Base-by-base conservation (phyloP, 495 filamentous ascomycete genomes). In the Tetracladium marchalianum region DNA sequence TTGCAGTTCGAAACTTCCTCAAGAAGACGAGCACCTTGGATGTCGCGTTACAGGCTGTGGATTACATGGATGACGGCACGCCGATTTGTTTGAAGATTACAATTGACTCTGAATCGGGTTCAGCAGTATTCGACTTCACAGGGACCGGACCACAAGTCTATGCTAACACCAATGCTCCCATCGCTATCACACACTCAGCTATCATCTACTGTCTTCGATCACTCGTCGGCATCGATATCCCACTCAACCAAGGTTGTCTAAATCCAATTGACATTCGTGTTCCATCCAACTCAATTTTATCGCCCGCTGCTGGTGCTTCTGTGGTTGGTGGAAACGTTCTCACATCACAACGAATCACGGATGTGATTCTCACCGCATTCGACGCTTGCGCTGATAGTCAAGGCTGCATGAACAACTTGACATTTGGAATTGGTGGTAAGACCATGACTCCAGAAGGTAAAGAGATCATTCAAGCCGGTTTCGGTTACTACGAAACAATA, bases 401-500 rank as follows among this genome's bases (percentile, higher is more conserved):
- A 40, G 61, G 61, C 9, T 50, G 48, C 35, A 39, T 24, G 12
- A 59, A 59, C 40, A 55, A 49, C 27, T 36, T 59, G 7, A 49
- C 50, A 37, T 59, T 56, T 24, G 54, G 54, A 31, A 27, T 27
- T 7, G 22, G 22, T 3, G 22, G 22, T 27, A 27, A 27, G 7
- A 27, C 22, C 22, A 27, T 27, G 22, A 27, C 22, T 27, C 22
- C 22, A 7, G 22, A 27, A 27, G 43, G 48, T 1, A 58, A 81
- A 53, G 12, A 44, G 19, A 45, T 50, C 37, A 27, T 27, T 27
- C 22, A 27, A 27, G 49, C 49, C 17, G 78, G 77, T 31, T 85
- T 84, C 56, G 81, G 81, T 17, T 85, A 84, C 65, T 83, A 84
- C 54, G 79, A 83, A 57, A 82, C 78, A 5, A 82, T 83, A 44